Evolutionary conservation across 2,329 filamentous ascomycete genomes (phyloP).

Genomic region (Coniochaeta prunicola): DNA sequence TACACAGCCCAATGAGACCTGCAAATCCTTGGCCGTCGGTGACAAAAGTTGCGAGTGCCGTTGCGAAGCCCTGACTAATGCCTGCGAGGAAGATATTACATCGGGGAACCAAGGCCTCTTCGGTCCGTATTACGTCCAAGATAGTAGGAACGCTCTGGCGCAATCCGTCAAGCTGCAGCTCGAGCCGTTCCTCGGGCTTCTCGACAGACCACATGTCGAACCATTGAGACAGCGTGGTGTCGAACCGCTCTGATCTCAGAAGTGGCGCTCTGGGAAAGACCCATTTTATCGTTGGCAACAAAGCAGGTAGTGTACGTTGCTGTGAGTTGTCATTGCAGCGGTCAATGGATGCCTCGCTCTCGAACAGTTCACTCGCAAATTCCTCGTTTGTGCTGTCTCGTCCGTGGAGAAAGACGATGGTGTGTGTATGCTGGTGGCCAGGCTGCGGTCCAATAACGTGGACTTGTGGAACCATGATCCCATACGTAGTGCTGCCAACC

Average conservation of each 20-base stretch:
- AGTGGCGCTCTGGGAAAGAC: slow-evolving; percentile 37
- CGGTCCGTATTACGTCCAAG: slow-evolving; percentile 20
- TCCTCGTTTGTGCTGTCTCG: slow-evolving; percentile 28
- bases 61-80: slow-evolving; percentile 38
- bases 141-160: slow-evolving; percentile 12
- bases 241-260: slow-evolving; percentile 14
- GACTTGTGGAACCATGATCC: neutral
- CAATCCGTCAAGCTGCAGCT: slow-evolving; percentile 32
- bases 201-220: slow-evolving; percentile 39
- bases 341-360: slow-evolving; percentile 17
- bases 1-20: slow-evolving; percentile 29
- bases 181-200: slow-evolving; percentile 30
- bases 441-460: neutral
- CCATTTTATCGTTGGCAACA: slow-evolving; percentile 37
- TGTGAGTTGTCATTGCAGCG: neutral
- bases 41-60: slow-evolving; percentile 16
- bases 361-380: slow-evolving; percentile 23
- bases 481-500: no score
- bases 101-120: slow-evolving; percentile 26
- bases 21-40: slow-evolving; percentile 6
- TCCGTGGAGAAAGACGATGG: slow-evolving; percentile 36
- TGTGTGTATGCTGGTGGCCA: slow-evolving; percentile 25
- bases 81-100: slow-evolving; percentile 32
- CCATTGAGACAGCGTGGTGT: slow-evolving; percentile 30
- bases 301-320: slow-evolving; percentile 23